A percentile compares a stretch with the other conserved stretches of the same genome.
These are phyloP conservation scores for Tulasnella sp. DNA, from an alignment of 768 basidiomycete genomes.

Conservation along the genomic window DNA sequence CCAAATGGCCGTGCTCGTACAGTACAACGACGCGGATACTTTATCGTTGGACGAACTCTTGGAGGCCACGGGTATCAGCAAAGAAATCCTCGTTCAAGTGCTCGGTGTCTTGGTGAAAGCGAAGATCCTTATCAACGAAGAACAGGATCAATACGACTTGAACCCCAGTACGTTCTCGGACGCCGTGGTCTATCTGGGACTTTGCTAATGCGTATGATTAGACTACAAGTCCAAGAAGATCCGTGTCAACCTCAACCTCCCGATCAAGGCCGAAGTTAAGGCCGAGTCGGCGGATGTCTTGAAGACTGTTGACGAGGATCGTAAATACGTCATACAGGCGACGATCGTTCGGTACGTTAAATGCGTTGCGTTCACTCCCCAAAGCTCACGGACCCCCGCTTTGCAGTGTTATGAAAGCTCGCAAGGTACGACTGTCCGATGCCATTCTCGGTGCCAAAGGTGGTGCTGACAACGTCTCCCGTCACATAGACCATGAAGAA, in stretches of 20 bases:
- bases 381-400: background rate
- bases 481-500: constrained; percentile 66
- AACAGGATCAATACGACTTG: constrained; percentile 79
- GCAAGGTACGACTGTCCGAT: constrained; percentile 35
- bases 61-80: constrained; percentile 65
- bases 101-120: constrained; percentile 64
- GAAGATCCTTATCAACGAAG: constrained; percentile 80
- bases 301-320: constrained; percentile 92
- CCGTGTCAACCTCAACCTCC: constrained; percentile 29
- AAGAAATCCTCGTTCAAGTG: constrained; percentile 48
- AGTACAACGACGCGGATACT: constrained; percentile 87
- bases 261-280: constrained; percentile 91
- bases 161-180: constrained; percentile 49
- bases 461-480: background rate
- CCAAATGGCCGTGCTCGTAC: constrained; percentile 88
- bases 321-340: constrained; percentile 38
- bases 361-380: background rate
- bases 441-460: background rate
- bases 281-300: constrained; percentile 79
- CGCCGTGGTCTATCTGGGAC: background rate
- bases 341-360: constrained; percentile 17
- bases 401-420: constrained; percentile 81
- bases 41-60: constrained; percentile 69
- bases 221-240: constrained; percentile 29
- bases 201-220: background rate